Conservation (phyloP, 495 filamentous ascomycete species). For the Aspergillus steynii region DNA sequence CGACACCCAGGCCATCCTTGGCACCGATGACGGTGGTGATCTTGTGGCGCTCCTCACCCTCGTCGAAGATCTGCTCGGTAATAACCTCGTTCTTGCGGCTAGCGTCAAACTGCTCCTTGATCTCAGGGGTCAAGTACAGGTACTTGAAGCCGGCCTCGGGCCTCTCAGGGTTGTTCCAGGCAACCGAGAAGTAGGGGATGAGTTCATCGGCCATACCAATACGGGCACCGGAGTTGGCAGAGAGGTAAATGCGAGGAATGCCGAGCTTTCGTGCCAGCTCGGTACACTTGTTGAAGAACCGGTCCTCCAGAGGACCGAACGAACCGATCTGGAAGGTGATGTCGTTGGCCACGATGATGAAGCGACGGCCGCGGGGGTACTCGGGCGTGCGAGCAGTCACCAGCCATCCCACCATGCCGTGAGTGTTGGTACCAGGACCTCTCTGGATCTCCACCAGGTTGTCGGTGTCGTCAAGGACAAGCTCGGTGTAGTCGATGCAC, state of each 20-base stretch:
- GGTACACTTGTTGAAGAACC: slow-evolving; percentile 98
- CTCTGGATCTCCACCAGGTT: slow-evolving; percentile 89
- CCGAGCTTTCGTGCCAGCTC: slow-evolving; percentile 90
- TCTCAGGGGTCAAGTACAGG: slow-evolving; percentile 87
- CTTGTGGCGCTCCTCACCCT: slow-evolving; percentile 89
- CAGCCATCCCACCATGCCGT: slow-evolving; percentile 98
- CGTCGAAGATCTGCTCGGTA: slow-evolving; percentile 80
- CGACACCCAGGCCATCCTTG: slow-evolving; percentile 95
- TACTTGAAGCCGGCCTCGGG: slow-evolving; percentile 97
- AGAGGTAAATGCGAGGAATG: slow-evolving; percentile 95
- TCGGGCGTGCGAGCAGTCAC: slow-evolving; percentile 97
- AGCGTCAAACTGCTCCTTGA: slow-evolving; percentile 86
- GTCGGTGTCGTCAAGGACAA: slow-evolving; percentile 91
- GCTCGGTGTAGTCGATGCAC: slow-evolving; percentile 92
- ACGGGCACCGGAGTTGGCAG: slow-evolving; percentile 98
- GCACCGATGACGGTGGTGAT: slow-evolving; percentile 93
- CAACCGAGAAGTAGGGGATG: slow-evolving; percentile 93
- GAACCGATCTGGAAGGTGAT: slow-evolving; percentile 99
- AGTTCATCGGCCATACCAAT: slow-evolving; percentile 96
- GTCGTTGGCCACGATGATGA: slow-evolving; percentile 97
- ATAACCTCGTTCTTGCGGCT: slow-evolving; percentile 80
- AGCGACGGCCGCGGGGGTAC: slow-evolving; percentile 87
- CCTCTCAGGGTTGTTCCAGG: slow-evolving; percentile 84
- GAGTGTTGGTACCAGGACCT: slow-evolving; percentile 90
- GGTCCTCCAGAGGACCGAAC: slow-evolving; percentile 93